These are phyloP conservation scores for Ceratobasidium sp. DNA, from an alignment of 1,284 basidiomycete genomes.

Conservation along the genomic window DNA sequence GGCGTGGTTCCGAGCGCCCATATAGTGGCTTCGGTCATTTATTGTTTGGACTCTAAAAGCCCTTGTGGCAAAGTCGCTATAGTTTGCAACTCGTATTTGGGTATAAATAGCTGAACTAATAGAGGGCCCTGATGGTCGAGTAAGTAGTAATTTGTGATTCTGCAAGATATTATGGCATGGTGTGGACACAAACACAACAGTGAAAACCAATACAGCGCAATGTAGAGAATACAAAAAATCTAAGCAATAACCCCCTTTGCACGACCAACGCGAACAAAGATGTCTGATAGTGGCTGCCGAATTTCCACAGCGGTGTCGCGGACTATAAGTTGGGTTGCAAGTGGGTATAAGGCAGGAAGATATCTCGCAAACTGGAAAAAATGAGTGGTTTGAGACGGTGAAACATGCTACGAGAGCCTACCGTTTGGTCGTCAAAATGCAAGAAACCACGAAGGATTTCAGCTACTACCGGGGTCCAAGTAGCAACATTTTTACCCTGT, in stretches of 20 bases:
- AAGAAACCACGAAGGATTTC: slow-evolving; percentile 93
- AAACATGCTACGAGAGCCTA: slow-evolving; percentile 53
- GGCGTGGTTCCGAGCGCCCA: too few relatives aligned
- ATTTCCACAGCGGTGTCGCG: slow-evolving; percentile 84
- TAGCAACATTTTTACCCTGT: slow-evolving; percentile 93
- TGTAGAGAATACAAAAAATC: slow-evolving; percentile 31
- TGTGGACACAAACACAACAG: slow-evolving; percentile 17
- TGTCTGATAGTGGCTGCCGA: slow-evolving; percentile 75
- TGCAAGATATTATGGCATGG: slow-evolving; percentile 34
- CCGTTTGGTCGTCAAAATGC: slow-evolving; percentile 86
- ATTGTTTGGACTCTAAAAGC: too few relatives aligned
- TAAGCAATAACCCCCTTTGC: slow-evolving; percentile 44
- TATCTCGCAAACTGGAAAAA: slow-evolving; percentile 76
- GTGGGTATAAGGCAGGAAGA: slow-evolving; percentile 85
- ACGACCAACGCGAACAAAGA: slow-evolving; percentile 79
- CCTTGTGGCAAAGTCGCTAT: too few relatives aligned
- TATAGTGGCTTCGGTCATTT: too few relatives aligned
- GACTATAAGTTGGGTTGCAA: slow-evolving; percentile 80
- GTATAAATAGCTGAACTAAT: too few relatives aligned
- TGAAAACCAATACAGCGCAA: slow-evolving; percentile 22
- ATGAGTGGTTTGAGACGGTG: slow-evolving; percentile 36
- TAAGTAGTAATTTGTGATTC: background rate
- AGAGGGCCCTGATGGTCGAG: too few relatives aligned
- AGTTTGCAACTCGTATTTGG: too few relatives aligned
- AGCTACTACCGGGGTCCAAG: slow-evolving; percentile 97